Base-by-base conservation (phyloP, 2,329 filamentous ascomycete genomes). In the Cytospora mali region DNA sequence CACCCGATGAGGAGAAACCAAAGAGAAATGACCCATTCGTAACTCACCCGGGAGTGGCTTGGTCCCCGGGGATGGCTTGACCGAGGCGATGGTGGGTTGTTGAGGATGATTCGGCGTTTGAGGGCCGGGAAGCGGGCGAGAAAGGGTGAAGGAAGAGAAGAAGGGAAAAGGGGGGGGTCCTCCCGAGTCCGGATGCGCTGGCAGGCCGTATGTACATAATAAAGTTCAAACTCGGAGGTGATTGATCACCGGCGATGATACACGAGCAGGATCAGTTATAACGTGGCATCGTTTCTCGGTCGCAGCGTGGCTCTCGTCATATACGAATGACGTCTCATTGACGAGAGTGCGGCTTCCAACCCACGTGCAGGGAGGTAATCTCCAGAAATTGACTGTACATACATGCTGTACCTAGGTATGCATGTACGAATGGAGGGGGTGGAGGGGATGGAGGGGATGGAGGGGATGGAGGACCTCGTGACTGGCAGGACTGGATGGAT, bases 241-340 rank as follows among this genome's bases (percentile, higher is more conserved):
- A 6, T 21, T 46, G 42, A 46, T 23, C n/a, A 46, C 6, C 9
- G 14, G 14, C n/a, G 7, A 23, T 46, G 9, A 13, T 46, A 46
- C 42, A 18, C 35, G n/a, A 7, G 29, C 29, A 31, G 29, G n/a
- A n/a, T n/a, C 13, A 10, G 35, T 23, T 46, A 46, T 46, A n/a
- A 46, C 42, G 42, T 21, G 42, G 42, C 42, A 46, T 46, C n/a
- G 14, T 46, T 10, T 21, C 23, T 46, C n/a, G n/a, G 9, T 46
- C n/a, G 21, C 39, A 42, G 16, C 39, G 39, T 42, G n/a, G 39
- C 55, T 29, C 13, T 21, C 25, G 28, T 14, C 21, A 23, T 31
- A 52, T 33, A 28, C n/a, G 31, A 57, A 56, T 54, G 55, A 59
- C 46, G 56, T 39, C 11, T 29, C 25, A 33, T 23, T 53, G 42